These are phyloP conservation scores for Medicago lupulina DNA, from an alignment of 306 rosid genomes.

Conservation along the genomic window DNA sequence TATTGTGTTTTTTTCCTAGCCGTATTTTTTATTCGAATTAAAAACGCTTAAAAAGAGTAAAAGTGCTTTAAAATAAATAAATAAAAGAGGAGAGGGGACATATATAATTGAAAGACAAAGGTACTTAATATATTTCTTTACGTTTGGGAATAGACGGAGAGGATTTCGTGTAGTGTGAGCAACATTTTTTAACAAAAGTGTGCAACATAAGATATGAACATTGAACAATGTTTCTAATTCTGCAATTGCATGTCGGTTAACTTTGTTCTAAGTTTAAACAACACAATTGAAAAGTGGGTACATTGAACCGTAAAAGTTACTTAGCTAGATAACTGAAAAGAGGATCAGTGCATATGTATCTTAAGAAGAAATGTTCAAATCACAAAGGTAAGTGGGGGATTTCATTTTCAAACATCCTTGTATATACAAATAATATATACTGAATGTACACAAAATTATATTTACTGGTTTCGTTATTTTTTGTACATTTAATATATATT, in stretches of 20 bases:
- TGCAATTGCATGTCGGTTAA: neutral
- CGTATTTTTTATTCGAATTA: no score
- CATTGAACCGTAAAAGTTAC: slow-evolving; percentile 3
- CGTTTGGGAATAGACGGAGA: slow-evolving; percentile 12
- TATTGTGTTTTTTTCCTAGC: no score
- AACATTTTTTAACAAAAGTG: neutral
- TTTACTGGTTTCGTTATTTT: no score
- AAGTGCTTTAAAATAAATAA: no score
- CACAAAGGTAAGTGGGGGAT: neutral
- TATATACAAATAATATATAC: no score
- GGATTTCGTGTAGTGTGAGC: slow-evolving; percentile 19
- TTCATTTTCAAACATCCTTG: neutral
- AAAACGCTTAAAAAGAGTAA: no score
- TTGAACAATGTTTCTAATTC: neutral
- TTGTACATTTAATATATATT: no score
- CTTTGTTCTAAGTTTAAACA: neutral
- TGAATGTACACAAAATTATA: no score
- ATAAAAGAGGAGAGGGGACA: neutral
- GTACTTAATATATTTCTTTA: slow-evolving; percentile 31
- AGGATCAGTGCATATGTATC: neutral
- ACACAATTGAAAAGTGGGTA: neutral
- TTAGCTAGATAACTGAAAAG: neutral
- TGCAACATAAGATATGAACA: neutral
- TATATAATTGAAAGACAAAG: slow-evolving; percentile 2
- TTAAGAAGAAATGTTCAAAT: neutral